These are phyloP conservation scores for Gymnopilus dilepis DNA, from an alignment of 768 basidiomycete species.

Conservation along the genomic window DNA sequence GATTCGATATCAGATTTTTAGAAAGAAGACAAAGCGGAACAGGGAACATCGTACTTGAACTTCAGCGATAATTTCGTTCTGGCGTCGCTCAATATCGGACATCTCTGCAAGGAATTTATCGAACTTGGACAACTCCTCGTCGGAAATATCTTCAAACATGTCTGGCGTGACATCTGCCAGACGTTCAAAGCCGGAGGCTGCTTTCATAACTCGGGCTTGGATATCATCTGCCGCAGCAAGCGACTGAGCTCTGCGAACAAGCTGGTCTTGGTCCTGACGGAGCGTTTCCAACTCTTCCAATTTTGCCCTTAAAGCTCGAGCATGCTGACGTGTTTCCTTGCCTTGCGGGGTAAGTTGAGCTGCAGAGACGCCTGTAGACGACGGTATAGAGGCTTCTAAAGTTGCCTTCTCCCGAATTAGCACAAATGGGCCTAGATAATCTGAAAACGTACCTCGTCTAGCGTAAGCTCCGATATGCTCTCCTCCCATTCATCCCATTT, in stretches of 20 bases:
- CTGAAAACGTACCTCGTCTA: slow-evolving; percentile 59
- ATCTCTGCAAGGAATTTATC: slow-evolving; percentile 73
- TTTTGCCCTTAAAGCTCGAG: slow-evolving; percentile 70
- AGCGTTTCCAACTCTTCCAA: slow-evolving; percentile 85
- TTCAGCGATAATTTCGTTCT: slow-evolving; percentile 65
- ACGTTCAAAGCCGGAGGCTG: slow-evolving; percentile 68
- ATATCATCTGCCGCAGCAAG: slow-evolving; percentile 77
- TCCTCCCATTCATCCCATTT: slow-evolving; percentile 93
- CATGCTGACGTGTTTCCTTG: slow-evolving; percentile 61
- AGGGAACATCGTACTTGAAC: slow-evolving; percentile 65
- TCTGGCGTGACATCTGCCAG: slow-evolving; percentile 77
- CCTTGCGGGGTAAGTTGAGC: slow-evolving; percentile 41
- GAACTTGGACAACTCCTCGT: slow-evolving; percentile 82
- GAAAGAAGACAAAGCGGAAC: not conserved
- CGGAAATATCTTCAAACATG: slow-evolving; percentile 86
- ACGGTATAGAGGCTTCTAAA: slow-evolving; percentile 71
- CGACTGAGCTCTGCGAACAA: slow-evolving; percentile 68
- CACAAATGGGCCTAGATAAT: not conserved
- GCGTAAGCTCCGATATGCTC: slow-evolving; percentile 70
- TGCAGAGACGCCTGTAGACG: slow-evolving; percentile 51
- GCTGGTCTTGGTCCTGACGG: slow-evolving; percentile 58
- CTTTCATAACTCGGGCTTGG: slow-evolving; percentile 64
- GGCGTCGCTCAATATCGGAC: slow-evolving; percentile 56
- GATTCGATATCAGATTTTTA: not conserved
- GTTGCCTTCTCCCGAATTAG: slow-evolving; percentile 49